Percentiles rank a stretch among this genome's conserved stretches.
phyloP scores from a whole-genome alignment of 2,329 filamentous ascomycete genomes.

The Dactylellina leptospora region DNA sequence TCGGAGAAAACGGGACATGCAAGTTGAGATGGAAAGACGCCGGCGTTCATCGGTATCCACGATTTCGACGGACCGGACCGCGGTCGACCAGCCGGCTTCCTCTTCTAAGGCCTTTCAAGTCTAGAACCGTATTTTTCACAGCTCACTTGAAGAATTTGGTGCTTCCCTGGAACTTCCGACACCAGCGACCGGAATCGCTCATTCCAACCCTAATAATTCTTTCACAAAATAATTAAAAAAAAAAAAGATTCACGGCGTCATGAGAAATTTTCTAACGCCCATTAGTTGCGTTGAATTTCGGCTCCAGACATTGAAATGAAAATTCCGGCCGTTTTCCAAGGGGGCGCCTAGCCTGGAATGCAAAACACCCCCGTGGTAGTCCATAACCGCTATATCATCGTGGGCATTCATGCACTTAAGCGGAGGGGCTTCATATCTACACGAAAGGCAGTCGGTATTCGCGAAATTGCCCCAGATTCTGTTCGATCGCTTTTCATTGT shows the following conservation, averaged over 20 bases:
- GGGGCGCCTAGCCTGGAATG: constrained; percentile 12
- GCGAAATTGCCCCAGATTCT: constrained; percentile 30
- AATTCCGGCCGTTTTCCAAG: constrained; percentile 9
- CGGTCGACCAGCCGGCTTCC: not conserved
- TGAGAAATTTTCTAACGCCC: constrained; percentile 9
- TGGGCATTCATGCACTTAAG: constrained; percentile 22
- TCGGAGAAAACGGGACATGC: constrained; percentile 28
- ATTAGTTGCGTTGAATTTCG: constrained; percentile 33
- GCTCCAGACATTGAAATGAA: constrained; percentile 18
- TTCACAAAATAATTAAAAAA: not conserved
- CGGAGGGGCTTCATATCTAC: constrained; percentile 14
- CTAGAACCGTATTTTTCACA: not conserved
- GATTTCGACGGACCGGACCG: constrained; percentile 2
- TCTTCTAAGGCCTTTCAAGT: constrained; percentile 9
- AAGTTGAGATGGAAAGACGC: constrained; percentile 9
- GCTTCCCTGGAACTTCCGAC: not conserved
- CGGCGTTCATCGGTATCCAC: constrained; percentile 5
- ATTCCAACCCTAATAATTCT: not conserved
- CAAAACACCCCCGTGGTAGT: constrained; percentile 20
- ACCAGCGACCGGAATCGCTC: constrained; percentile 2
- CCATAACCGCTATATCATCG: constrained; percentile 7
- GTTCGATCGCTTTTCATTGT: constrained; percentile 20
- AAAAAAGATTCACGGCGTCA: constrained; percentile 5
- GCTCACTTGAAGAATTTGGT: not conserved
- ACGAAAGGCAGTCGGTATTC: constrained; percentile 24